Evolutionary conservation across 2,329 filamentous ascomycete genomes (phyloP), one percentile per base, ranked within the genome.

Genomic region (Zasmidium citrigriseum): DNA sequence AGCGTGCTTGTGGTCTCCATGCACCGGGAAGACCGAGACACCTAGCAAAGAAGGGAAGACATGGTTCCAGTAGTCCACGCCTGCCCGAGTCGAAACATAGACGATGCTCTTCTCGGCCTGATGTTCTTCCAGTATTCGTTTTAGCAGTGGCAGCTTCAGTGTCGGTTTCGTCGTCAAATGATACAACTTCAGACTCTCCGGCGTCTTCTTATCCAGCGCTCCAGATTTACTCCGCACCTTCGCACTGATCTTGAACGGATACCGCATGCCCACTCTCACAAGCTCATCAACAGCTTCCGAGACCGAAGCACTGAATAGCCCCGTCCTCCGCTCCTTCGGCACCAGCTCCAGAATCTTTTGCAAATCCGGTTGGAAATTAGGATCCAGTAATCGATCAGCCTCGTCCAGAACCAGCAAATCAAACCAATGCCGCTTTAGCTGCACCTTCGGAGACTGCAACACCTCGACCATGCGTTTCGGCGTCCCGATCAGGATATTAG

Each of bases 281-380:
- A 99, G 89, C 72, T 97, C 90, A 62, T 93, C 88, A 0, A 99
- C 90, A 1, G 95, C 95, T 71, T 98, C 95, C 67, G 89, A 95
- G n/a, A 99, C 90, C 68, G 90, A 96, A 12, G 95, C 95, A 70
- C 91, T 96, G 76, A 98, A 99, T 0, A 99, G 79, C 0, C 95
- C 95, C 0, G 95, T 99, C 50, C 95, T 84, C 52, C 95, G 83
- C 73, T 99, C 95, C 72, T 99, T 99, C 0, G 95, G 95, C 4
- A 99, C 78, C 16, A 89, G 84, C 0, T 86, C 85, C 21, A 99
- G 78, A 44, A 98, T 96, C 55, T 86, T 90, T 66, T 95, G 91
- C 24, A 99, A 76, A 66, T 96, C 92, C 56, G 90, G 88, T 73
- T 96, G 95, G 76, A 99, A 98, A 4, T 96, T 95, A 21, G 98